Conservation (phyloP, 129 eudicot genomes). For the Lactuca sativa region DNA sequence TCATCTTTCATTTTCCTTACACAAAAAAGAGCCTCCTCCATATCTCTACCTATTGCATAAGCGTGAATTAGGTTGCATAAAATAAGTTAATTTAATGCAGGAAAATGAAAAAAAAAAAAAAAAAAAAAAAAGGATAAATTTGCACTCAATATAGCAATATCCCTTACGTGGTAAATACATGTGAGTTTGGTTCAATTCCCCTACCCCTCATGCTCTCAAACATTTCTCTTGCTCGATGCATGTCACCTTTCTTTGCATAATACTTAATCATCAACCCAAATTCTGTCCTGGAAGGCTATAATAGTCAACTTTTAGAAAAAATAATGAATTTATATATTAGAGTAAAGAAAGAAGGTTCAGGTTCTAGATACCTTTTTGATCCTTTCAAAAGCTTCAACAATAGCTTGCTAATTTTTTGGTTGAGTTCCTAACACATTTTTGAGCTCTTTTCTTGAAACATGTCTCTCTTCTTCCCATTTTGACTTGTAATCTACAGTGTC, state of each 20-base stretch:
- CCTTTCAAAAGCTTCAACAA: slow-evolving; percentile 74
- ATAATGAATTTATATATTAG: background rate
- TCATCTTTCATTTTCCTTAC: slow-evolving; percentile 91
- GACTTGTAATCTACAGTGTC: slow-evolving; percentile 55
- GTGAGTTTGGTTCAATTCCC: slow-evolving; percentile 86
- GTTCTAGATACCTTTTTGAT: slow-evolving; percentile 65
- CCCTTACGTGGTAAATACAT: slow-evolving; percentile 78
- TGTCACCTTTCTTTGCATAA: slow-evolving; percentile 93
- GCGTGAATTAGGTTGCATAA: slow-evolving; percentile 96
- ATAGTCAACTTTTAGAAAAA: slow-evolving; percentile 29
- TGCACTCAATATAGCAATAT: too few species aligned
- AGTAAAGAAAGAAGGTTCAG: background rate
- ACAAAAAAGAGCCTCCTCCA: slow-evolving; percentile 96
- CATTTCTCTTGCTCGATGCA: slow-evolving; percentile 94
- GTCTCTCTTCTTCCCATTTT: slow-evolving; percentile 81
- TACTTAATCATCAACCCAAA: slow-evolving; percentile 84
- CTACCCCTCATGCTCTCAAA: slow-evolving; percentile 98
- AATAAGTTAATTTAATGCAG: slow-evolving; percentile 33
- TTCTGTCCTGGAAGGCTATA: slow-evolving; percentile 97
- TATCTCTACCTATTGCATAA: slow-evolving; percentile 93
- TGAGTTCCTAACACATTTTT: slow-evolving; percentile 62
- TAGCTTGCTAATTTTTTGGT: slow-evolving; percentile 94
- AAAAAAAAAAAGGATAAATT: slow-evolving; percentile 5
- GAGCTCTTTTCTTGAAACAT: slow-evolving; percentile 52
- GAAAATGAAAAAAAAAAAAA: slow-evolving; percentile 24